Evolutionary conservation across 2,329 filamentous ascomycete species (phyloP), one percentile per base, ranked within the genome.

Genomic region (Botrytis byssoidea): DNA sequence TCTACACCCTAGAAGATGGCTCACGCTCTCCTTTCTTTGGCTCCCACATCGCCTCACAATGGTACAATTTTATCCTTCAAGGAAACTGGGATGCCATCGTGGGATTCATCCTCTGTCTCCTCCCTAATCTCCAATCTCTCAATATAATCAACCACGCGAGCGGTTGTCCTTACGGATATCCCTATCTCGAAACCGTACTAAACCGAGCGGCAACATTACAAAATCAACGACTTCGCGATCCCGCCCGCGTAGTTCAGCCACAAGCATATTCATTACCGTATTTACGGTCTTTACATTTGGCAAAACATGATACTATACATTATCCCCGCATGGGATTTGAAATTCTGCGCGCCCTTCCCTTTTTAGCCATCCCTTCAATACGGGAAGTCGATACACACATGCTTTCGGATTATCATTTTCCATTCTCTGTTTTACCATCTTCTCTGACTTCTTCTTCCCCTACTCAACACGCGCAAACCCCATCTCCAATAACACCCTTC

Each of bases 1-100:
- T 59, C 18, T 29, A 66, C 35, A 32, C 32, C 10, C 32, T 25
- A 16, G 29, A 51, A 9, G 59, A 48, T 5, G 70, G 46, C 44
- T 16, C 66, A 59, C 35, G 40, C 14, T 37, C 42, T 14, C 37
- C n/a, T 5, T 59, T n/a, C 18, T 66, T 67, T 29, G 42, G 29
- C 22, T 16, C 44, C 7, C 10, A 71, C 32, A 70, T 42, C 20
- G 22, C 60, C 2, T 59, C 46, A 14, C 48, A 71, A 37, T 73
- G 42, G 63, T 42, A 70, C 46, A 35, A 32, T 16, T 59, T 65
- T n/a, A 57, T 64, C 16, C 25, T 22, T 1, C 59, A 70, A 16
- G 72, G 67, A 16, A 70, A 73, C 35, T 73, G 72, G 72, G 72
- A 73, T 65, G 66, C 72, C 20, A 48, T 73, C 29, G 72, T 64